Evolutionary conservation across 2,329 filamentous ascomycete genomes (phyloP).

Genomic region (Endocalyx cinctus): DNA sequence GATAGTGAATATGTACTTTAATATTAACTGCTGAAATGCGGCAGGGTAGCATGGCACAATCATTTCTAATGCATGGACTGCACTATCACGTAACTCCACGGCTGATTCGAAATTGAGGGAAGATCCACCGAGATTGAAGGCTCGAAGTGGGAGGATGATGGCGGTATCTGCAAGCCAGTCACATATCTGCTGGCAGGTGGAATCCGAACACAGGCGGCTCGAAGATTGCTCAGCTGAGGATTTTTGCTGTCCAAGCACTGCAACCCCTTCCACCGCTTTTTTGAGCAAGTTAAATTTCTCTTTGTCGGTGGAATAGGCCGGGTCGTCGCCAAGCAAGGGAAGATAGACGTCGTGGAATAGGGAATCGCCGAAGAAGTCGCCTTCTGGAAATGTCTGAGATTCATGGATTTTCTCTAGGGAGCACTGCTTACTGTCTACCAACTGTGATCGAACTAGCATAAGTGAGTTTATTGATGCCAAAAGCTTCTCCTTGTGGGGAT

Average conservation of each 20-base stretch:
- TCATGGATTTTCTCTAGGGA: no score
- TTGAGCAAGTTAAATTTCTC: constrained; percentile 19
- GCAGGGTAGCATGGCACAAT: constrained; percentile 22
- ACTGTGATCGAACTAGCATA: constrained; percentile 27
- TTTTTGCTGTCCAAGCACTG: constrained; percentile 21
- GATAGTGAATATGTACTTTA: constrained; percentile 21
- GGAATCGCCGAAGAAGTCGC: constrained; percentile 25
- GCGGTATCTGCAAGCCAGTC: constrained; percentile 19
- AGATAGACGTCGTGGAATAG: constrained; percentile 23
- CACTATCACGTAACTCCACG: constrained; percentile 20
- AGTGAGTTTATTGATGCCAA: constrained; percentile 47
- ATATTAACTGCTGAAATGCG: constrained; percentile 25
- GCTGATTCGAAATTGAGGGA: constrained; percentile 5
- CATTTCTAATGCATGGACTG: constrained; percentile 19
- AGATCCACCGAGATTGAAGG: constrained; percentile 10
- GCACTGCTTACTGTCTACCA: constrained; percentile 6
- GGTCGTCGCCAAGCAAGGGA: constrained; percentile 20
- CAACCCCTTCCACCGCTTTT: constrained; percentile 24
- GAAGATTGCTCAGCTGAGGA: constrained; percentile 10
- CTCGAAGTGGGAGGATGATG: constrained; percentile 20
- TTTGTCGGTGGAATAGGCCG: constrained; percentile 7
- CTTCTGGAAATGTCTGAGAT: no score
- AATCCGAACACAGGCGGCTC: constrained; percentile 22
- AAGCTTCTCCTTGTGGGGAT: constrained; percentile 47
- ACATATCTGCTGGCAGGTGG: constrained; percentile 20